These are phyloP conservation scores for Fusarium ramigenum DNA, from an alignment of 2,329 filamentous ascomycete genomes.

Conservation along the genomic window DNA sequence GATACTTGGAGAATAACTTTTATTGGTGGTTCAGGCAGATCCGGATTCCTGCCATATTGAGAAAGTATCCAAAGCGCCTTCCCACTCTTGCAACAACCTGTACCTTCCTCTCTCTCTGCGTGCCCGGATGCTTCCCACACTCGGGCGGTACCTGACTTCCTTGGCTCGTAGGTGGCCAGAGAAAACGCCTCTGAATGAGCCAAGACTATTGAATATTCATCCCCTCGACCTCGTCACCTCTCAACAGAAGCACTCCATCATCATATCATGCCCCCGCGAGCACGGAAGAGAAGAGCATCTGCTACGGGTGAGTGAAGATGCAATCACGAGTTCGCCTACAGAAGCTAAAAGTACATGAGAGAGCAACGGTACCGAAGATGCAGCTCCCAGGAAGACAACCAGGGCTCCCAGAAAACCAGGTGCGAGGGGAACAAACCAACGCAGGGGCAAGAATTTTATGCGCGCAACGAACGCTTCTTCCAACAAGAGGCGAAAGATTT, in stretches of 20 bases:
- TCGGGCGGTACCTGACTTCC: not conserved
- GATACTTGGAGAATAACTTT: not conserved
- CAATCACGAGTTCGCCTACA: too few relatives aligned
- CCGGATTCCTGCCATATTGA: not conserved
- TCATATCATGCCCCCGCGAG: constrained; percentile 40
- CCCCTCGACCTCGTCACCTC: not conserved
- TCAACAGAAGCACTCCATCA: not conserved
- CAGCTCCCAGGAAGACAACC: constrained; percentile 20
- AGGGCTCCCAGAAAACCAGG: constrained; percentile 16
- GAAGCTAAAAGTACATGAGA: constrained; percentile 20
- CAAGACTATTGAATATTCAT: not conserved
- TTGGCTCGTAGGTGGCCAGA: not conserved
- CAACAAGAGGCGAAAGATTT: constrained; percentile 17
- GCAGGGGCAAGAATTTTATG: not conserved
- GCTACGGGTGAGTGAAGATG: constrained; percentile 28
- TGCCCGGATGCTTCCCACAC: not conserved
- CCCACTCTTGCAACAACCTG: not conserved
- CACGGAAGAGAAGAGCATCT: constrained; percentile 41
- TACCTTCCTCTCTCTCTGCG: not conserved
- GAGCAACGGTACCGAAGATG: constrained; percentile 13
- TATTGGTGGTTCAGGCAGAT: not conserved
- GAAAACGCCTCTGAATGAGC: not conserved
- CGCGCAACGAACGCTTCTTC: not conserved
- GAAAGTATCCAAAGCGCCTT: not conserved
- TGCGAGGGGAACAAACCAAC: not conserved